Base-by-base conservation (phyloP, 352 stramenopile species). In the Salisapilia sapeloensis region DNA sequence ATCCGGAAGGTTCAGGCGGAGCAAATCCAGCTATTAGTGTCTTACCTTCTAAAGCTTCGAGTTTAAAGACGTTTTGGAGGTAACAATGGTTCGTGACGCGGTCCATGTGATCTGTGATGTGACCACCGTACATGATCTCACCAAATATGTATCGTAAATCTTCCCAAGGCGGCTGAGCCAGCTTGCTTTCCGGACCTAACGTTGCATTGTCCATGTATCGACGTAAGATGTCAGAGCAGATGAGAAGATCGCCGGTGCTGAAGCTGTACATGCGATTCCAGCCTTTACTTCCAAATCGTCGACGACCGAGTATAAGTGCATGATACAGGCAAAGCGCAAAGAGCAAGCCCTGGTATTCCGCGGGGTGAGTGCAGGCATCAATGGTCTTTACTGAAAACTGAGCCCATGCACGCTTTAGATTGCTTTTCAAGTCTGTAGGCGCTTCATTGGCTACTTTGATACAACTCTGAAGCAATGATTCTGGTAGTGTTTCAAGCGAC, bases 271-370 rank as follows among this genome's bases (percentile, higher is more conserved):
- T 53, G 12, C 87, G 61, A 29, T 70, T 93, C 87, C 87, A 97
- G 22, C 87, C 87, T 51, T 97, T 86, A 7, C 47, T 64, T 6
- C 87, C 87, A 44, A 97, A 97, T 18, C 85, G 56, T 13, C 77
- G 52, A 7, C 87, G 57, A 18, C 86, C 87, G 22, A 96, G 60
- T 1, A 96, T 72, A 14, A 97, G 58, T 10, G 78, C 77, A 36
- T 97, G 87, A 55, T 96, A 97, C 59, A 93, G 96, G 50, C 87
- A 97, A 2, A 97, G 59, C 3, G 78, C 77, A 48, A 96, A 96
- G 2, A 97, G 46, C 40, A 89, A 96, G 8, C 71, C 78, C 47
- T 96, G 91, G 40, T 87, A 96, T 31, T 92, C 78, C 4, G 51
- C 33, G 5, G 70, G 57, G 35, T 90, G 63, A 7, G 65, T 38